Evolutionary conservation across 371 early-diverging fungal species (phyloP).

Genomic region (Sporodiniella umbellata): DNA sequence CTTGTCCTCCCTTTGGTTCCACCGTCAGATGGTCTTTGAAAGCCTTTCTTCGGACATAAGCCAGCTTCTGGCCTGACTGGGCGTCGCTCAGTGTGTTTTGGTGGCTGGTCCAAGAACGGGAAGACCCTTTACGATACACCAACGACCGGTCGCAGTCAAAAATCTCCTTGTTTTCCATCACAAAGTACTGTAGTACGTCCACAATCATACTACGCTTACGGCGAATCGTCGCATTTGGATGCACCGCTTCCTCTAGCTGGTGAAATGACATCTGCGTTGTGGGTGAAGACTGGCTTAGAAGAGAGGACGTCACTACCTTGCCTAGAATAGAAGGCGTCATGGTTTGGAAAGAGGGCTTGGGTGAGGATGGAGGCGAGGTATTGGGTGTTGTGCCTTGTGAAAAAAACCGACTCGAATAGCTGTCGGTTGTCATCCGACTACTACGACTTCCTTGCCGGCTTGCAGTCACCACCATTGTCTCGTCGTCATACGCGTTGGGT

Average conservation of each 20-base stretch:
- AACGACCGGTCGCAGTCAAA: background rate
- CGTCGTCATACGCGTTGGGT: constrained; percentile 27
- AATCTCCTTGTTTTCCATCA: background rate
- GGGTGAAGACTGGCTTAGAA: constrained; percentile 14
- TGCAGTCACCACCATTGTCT: constrained; percentile 12
- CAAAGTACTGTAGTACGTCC: background rate
- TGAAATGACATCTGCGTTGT: constrained; percentile 14
- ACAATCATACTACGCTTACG: constrained; percentile 1
- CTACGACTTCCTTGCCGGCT: constrained; percentile 22
- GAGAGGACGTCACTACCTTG: background rate
- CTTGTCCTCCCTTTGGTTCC: background rate
- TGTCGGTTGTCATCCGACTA: constrained; percentile 15
- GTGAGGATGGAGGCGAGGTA: constrained; percentile 6
- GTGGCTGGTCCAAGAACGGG: background rate
- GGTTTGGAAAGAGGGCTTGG: background rate
- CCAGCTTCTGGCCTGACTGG: background rate
- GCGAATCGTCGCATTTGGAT: background rate
- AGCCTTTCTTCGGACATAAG: background rate
- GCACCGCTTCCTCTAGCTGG: background rate
- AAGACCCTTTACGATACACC: background rate
- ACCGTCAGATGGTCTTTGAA: background rate
- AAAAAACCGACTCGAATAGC: constrained; percentile 15
- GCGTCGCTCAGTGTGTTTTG: background rate
- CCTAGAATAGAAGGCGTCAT: background rate
- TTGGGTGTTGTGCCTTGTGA: constrained; percentile 13